Conservation (phyloP, 2,329 filamentous ascomycete genomes). For the Talaromyces piceae region DNA sequence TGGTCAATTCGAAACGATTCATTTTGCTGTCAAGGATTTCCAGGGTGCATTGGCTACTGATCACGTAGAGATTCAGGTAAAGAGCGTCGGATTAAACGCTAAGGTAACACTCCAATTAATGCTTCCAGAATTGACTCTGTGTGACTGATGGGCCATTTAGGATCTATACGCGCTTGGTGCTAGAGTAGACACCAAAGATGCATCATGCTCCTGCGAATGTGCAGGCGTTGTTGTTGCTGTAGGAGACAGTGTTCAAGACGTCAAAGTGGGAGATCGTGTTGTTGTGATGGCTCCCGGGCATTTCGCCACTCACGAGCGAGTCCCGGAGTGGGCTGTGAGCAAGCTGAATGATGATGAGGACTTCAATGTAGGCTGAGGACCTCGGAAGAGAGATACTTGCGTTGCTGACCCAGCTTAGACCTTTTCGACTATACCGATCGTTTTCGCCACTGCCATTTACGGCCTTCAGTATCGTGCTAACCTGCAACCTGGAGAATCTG, state of each 20-base stretch:
- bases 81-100: not conserved
- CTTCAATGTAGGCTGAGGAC: not conserved
- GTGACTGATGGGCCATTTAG: not conserved
- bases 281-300: constrained; percentile 9
- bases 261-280: constrained; percentile 11
- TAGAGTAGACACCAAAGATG: not conserved
- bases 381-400: too few species aligned
- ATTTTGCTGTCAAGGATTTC: too few species aligned
- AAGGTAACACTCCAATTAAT: not conserved
- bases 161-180: not conserved
- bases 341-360: not conserved
- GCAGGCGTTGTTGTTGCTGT: not conserved
- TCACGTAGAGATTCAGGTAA: not conserved
- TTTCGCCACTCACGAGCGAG: constrained; percentile 17
- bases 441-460: constrained; percentile 10
- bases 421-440: constrained; percentile 3
- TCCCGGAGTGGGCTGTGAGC: constrained; percentile 14
- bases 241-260: not conserved
- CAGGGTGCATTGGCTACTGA: too few species aligned
- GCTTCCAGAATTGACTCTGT: too few species aligned
- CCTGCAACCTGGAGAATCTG: not conserved
- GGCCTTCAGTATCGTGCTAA: constrained; percentile 7
- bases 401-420: constrained; percentile 12
- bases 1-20: too few species aligned
- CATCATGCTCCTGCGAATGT: not conserved